Conservation (phyloP, 1,284 basidiomycete species). For the Apiotrichum porosum region DNA sequence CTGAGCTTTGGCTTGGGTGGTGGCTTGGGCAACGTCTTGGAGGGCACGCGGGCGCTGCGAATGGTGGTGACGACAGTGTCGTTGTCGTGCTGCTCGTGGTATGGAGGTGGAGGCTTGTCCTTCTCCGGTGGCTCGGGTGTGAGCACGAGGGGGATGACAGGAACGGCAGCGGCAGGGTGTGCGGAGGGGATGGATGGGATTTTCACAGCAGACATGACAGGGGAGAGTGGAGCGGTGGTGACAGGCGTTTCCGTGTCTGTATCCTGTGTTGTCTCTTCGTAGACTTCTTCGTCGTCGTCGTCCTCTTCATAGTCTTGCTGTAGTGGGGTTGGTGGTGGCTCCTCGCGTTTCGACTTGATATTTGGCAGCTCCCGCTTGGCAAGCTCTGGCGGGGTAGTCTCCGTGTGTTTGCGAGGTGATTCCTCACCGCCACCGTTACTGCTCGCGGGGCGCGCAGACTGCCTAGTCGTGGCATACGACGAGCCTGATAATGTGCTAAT, state of each 20-base stretch:
- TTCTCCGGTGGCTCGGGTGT: not conserved
- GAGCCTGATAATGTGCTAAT: not conserved
- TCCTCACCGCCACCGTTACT: slow-evolving; percentile 9
- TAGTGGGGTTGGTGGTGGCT: no score
- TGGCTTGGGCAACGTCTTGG: not conserved
- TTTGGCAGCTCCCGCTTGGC: no score
- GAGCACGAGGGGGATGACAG: not conserved
- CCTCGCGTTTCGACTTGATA: not conserved
- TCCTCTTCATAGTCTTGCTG: not conserved
- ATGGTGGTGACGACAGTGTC: slow-evolving; percentile 1
- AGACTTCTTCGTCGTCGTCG: not conserved
- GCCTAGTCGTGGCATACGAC: slow-evolving; percentile 1
- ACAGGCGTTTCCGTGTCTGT: no score
- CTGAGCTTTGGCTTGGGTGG: not conserved
- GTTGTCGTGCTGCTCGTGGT: not conserved
- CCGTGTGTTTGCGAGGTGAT: slow-evolving; percentile 18
- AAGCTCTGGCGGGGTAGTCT: slow-evolving; percentile 2
- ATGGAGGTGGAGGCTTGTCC: slow-evolving; percentile 1
- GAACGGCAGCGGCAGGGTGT: no score
- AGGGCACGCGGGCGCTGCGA: not conserved
- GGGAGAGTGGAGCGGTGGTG: not conserved
- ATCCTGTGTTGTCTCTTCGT: not conserved
- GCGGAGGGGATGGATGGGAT: no score
- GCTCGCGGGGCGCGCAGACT: not conserved
- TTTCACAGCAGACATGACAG: no score